Conservation (phyloP, 1,284 basidiomycete species). For the Vanrija pseudolonga region DNA sequence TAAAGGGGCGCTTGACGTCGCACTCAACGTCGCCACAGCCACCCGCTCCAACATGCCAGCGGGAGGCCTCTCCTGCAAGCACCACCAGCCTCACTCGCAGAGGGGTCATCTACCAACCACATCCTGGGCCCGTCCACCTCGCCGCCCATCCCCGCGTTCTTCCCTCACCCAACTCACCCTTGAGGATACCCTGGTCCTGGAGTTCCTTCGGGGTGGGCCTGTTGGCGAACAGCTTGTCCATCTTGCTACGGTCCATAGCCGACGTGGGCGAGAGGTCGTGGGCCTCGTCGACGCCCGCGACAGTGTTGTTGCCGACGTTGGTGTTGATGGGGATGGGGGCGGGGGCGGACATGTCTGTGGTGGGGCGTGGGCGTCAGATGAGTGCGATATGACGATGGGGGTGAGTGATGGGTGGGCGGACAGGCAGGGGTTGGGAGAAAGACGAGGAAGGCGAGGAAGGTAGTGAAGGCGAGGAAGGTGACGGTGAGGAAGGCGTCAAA, state of each 20-base stretch:
- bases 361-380: conserved; percentile 13
- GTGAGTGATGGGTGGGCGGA: neutral
- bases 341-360: conserved; percentile 24
- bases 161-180: conserved; percentile 53
- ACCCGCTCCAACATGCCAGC: too few relatives aligned
- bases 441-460: neutral
- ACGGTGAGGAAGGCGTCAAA: neutral
- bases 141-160: neutral
- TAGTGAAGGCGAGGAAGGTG: neutral
- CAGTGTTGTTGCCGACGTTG: conserved; percentile 28
- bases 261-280: conserved; percentile 36
- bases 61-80: too few relatives aligned
- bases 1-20: too few relatives aligned
- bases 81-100: too few relatives aligned
- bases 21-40: too few relatives aligned
- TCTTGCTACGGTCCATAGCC: conserved; percentile 45
- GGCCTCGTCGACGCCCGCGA: conserved; percentile 32
- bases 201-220: conserved; percentile 63
- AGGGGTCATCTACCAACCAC: too few relatives aligned
- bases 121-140: neutral
- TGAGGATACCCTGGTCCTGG: conserved; percentile 69
- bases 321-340: conserved; percentile 19
- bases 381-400: neutral
- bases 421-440: neutral
- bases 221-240: conserved; percentile 60